Evolutionary conservation across 2,329 filamentous ascomycete genomes (phyloP), one percentile per base, ranked within the genome.

Genomic region (Fusarium sulawesiense): DNA sequence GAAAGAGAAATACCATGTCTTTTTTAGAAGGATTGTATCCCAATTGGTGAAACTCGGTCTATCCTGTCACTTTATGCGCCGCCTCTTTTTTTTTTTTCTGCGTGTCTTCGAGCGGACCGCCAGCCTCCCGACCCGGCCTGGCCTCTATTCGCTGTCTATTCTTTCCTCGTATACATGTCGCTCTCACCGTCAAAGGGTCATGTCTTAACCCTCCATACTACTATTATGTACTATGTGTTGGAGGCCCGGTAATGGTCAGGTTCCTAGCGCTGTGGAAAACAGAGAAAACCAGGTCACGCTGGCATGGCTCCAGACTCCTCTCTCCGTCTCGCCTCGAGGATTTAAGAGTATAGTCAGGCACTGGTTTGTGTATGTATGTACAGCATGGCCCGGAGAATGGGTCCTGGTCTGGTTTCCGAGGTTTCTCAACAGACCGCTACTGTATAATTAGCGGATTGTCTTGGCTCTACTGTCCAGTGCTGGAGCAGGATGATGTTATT

Each of bases 401-500:
- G 50, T 55, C 67, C 60, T 60, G 51, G 41, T 37, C 55, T 30
- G 44, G 34, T 37, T 66, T 42, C 61, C 67, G 58, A 70, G 42
- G 58, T 71, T 64, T 32, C 58, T 64, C 58, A 60, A 44, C 67
- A 71, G 67, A 68, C 67, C 67, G 67, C 67, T 41, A 53, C 49
- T 53, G 34, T 64, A 37, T 37, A 42, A 53, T 61, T 61, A 55
- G 55, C 45, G n/a, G 25, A 30, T 41, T 41, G 57, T 37, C 42
- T 58, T 56, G 48, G 49, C 49, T 53, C 23, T 53, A 18, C 41
- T 29, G 27, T 29, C 27, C 10, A 12, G 27, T 29, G 5, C 29
- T 21, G 20, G 41, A 44, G 41, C 21, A 44, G 16, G 32, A 41
- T 68, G 49, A 46, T 53, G 49, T 27, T 57, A 41, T 60, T 50